Base-by-base conservation (phyloP, 768 basidiomycete species). In the Tylopilus intermedius region DNA sequence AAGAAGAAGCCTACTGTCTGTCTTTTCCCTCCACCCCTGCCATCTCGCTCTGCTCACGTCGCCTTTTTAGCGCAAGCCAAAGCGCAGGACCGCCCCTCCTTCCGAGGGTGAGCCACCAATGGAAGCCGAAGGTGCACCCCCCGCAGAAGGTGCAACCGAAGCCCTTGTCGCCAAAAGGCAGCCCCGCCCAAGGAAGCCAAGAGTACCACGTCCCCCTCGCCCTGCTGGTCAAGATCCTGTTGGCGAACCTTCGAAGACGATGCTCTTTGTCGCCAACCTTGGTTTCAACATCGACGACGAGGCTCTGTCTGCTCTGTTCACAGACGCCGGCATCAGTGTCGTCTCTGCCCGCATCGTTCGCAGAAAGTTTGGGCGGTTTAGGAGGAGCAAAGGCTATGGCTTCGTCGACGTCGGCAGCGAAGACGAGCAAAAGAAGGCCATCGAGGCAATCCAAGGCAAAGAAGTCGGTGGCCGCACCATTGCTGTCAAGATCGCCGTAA, bases 221-320 rank as follows among this genome's bases (percentile, higher is more conserved):
- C 79, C 88, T 27, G 80, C 77, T 29, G 91, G 90, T 49, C 86
- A 92, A 70, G 88, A 89, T 55, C 92, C 93, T 27, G 76, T 74
- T 49, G 93, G 93, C 63, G 91, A 92, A 68, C 90, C 86, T 29
- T 93, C 90, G 67, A 87, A 87, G 77, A 88, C 79, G 52, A 83
- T 90, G 74, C 78, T 97, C 60, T 97, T 97, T 64, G 94, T 97
- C 62, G 95, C 94, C 74, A 98, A 98, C 77, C 91, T 98, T 55
- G 91, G 93, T 42, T 98, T 97, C 82, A 84, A 74, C 69, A 82
- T 97, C 58, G 90, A 91, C 53, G 94, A 98, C 66, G 86, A 77
- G 29, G 85, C 79, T 49, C 84, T 99, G 59, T 67, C 79, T 26
- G 74, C 82, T 42, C 76, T 96, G 62, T 98, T 99, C 78, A 88